phyloP scores from a whole-genome alignment of 139 green algal species.

The Marvania coccoides region DNA sequence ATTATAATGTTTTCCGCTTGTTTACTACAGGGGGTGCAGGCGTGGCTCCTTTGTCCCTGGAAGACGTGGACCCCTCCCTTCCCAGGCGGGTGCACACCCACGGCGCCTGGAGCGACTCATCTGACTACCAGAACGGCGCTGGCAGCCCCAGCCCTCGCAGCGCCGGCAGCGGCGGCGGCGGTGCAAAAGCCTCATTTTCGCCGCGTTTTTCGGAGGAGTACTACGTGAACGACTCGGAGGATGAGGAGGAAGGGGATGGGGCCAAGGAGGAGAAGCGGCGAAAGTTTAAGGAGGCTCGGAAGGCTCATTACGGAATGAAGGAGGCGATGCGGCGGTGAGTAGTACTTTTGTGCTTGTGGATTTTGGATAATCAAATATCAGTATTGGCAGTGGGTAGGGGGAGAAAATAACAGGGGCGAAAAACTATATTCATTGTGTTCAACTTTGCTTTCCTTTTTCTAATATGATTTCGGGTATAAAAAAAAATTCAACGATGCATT shows the following conservation, averaged over 20 bases:
- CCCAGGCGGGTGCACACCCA: not conserved
- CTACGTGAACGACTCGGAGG: not conserved
- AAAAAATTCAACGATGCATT: not conserved
- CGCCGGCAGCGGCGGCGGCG: not conserved
- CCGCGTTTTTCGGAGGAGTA: conserved; percentile 20
- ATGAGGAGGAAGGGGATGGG: not conserved
- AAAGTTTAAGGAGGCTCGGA: conserved; percentile 24
- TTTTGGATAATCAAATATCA: too few relatives aligned
- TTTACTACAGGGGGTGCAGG: not conserved
- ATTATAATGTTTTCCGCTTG: not conserved
- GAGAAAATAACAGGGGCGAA: too few relatives aligned
- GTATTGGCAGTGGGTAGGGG: too few relatives aligned
- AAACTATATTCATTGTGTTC: too few relatives aligned
- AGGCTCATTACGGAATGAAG: conserved; percentile 30
- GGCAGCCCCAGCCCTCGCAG: not conserved
- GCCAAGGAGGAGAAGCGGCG: conserved; percentile 22
- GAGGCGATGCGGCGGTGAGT: conserved; percentile 9
- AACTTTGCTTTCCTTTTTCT: too few relatives aligned
- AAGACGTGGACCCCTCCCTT: conserved; percentile 1
- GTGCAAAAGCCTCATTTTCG: not conserved
- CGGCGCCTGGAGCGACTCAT: not conserved
- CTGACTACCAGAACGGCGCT: not conserved
- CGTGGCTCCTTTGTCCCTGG: conserved; percentile 15
- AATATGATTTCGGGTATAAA: too few relatives aligned
- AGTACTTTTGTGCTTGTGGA: too few relatives aligned